phyloP scores from a whole-genome alignment of 2,329 filamentous ascomycete genomes.

The Hypomyces rosellus region DNA sequence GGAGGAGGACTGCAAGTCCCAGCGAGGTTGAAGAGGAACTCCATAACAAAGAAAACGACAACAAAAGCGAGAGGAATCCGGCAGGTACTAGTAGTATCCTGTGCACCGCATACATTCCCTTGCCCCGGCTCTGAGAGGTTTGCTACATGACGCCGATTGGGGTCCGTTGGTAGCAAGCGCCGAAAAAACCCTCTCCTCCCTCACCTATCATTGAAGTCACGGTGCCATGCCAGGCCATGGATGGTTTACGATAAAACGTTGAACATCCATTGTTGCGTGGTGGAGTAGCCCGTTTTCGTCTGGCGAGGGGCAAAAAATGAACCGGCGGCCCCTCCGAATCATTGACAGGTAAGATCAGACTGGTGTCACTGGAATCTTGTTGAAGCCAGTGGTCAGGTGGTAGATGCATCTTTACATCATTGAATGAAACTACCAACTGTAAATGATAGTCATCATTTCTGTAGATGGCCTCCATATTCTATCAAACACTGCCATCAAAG shows the following conservation, averaged over 20 bases:
- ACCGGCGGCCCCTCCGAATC: too few species aligned
- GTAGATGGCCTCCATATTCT: too few species aligned
- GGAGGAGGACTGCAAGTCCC: constrained; percentile 8
- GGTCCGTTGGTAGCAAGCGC: constrained; percentile 11
- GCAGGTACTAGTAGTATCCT: constrained; percentile 8
- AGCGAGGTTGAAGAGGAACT: constrained; percentile 3
- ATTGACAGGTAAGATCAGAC: too few species aligned
- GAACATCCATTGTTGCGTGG: background rate
- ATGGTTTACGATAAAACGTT: background rate
- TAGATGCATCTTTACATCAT: too few species aligned
- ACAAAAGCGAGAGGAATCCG: constrained; percentile 4
- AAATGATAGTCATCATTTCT: too few species aligned
- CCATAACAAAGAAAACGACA: constrained; percentile 9
- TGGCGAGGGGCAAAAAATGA: too few species aligned
- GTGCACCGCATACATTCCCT: constrained; percentile 1
- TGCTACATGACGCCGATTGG: constrained; percentile 10
- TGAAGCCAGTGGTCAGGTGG: too few species aligned
- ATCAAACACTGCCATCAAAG: too few species aligned
- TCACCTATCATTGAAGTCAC: constrained; percentile 11
- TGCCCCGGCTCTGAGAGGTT: constrained; percentile 5
- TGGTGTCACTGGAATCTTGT: too few species aligned
- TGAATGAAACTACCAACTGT: too few species aligned
- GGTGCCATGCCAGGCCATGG: constrained; percentile 2
- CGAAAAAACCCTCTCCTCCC: constrained; percentile 3
- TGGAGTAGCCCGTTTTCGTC: constrained; percentile 1